phyloP scores from a whole-genome alignment of 2,329 filamentous ascomycete genomes.

The Epichloe festucae region DNA sequence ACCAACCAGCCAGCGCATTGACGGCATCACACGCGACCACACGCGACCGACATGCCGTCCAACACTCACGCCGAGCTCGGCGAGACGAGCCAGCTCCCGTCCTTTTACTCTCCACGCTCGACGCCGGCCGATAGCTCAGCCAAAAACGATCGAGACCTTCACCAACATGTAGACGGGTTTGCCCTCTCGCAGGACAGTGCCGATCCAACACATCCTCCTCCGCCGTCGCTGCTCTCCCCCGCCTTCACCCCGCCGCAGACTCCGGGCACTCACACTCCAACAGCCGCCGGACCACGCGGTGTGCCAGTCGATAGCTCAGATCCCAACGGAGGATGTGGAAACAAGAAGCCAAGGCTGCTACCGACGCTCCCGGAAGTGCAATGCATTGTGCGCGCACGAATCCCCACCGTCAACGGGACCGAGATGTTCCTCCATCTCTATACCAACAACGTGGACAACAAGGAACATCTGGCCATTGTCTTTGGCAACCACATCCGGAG shows the following conservation, averaged over 20 bases:
- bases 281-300: slow-evolving; percentile 30
- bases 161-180: slow-evolving; percentile 21
- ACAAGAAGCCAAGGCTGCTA: slow-evolving; percentile 58
- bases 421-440: slow-evolving; percentile 98
- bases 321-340: slow-evolving; percentile 45
- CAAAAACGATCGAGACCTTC: slow-evolving; percentile 6
- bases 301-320: slow-evolving; percentile 48
- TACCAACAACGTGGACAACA: slow-evolving; percentile 81
- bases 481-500: slow-evolving; percentile 79
- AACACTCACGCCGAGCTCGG: slow-evolving; percentile 3
- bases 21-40: neutral
- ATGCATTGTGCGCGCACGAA: slow-evolving; percentile 87
- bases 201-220: slow-evolving; percentile 20
- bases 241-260: slow-evolving; percentile 66
- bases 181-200: slow-evolving; percentile 19
- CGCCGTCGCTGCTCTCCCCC: slow-evolving; percentile 69
- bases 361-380: slow-evolving; percentile 70
- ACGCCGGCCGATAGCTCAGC: slow-evolving; percentile 13
- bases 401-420: slow-evolving; percentile 79
- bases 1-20: neutral
- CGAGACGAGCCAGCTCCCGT: slow-evolving; percentile 26
- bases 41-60: slow-evolving; percentile 3
- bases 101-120: slow-evolving; percentile 33
- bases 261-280: slow-evolving; percentile 44
- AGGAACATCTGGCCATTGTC: slow-evolving; percentile 94